Evolutionary conservation across 192 early-diverging fungal species (phyloP).

Genomic region (Dissophora ornata): DNA sequence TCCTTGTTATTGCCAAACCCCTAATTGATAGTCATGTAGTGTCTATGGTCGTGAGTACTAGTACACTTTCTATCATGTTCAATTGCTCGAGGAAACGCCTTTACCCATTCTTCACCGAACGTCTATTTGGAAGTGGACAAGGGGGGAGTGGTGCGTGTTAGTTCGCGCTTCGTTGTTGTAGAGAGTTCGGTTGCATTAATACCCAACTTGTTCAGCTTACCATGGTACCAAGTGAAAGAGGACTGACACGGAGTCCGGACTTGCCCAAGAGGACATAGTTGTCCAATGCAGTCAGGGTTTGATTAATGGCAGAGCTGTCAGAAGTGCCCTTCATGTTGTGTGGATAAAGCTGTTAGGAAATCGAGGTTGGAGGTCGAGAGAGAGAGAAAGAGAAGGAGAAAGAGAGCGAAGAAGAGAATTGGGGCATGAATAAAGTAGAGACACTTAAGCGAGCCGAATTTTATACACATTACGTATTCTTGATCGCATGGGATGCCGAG

Average conservation of each 20-base stretch:
- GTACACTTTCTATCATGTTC: too few relatives aligned
- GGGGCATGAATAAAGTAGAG: background rate
- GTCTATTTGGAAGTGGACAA: slow-evolving; percentile 27
- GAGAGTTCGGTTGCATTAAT: background rate
- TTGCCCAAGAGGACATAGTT: slow-evolving; percentile 52
- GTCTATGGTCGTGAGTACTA: too few relatives aligned
- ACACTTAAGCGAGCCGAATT: slow-evolving; percentile 21
- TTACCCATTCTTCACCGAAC: slow-evolving; percentile 54
- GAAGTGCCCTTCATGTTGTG: slow-evolving; percentile 34
- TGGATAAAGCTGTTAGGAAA: background rate
- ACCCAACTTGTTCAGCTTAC: too few relatives aligned
- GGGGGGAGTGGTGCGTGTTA: background rate
- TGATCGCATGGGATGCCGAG: background rate
- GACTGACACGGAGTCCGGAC: slow-evolving; percentile 55
- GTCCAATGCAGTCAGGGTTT: slow-evolving; percentile 44
- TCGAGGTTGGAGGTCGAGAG: background rate
- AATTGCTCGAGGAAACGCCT: too few relatives aligned
- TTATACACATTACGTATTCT: background rate
- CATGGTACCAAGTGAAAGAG: slow-evolving; percentile 54
- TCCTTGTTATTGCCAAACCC: slow-evolving; percentile 58
- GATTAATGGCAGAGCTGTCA: slow-evolving; percentile 21
- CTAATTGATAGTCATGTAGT: slow-evolving; percentile 14
- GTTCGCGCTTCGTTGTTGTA: background rate
- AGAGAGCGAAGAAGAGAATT: background rate
- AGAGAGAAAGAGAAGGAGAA: slow-evolving; percentile 1